Evolutionary conservation across 2,329 filamentous ascomycete genomes (phyloP), one percentile per base, ranked within the genome.

Genomic region (Pseudogymnoascus pannorum): DNA sequence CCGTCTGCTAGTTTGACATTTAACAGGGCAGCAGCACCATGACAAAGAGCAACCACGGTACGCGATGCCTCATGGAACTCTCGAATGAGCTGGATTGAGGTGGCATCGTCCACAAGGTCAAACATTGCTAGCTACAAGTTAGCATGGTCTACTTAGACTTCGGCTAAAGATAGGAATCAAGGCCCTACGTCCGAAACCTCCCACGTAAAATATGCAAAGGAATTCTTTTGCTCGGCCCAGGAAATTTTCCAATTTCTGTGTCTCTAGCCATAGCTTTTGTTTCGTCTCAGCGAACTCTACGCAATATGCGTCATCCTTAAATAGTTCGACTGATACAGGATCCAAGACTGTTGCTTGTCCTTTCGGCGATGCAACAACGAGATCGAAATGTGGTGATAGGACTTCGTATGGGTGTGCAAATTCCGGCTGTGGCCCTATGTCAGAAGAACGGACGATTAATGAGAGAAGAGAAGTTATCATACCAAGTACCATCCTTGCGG

Each of bases 21-120:
- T 57, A 80, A 77, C 14, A 90, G 76, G 11, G 81, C 87, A 3
- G 81, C 82, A 2, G 87, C 84, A 5, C 85, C 87, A 73, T 90
- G 87, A 76, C 87, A 89, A 51, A 90, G 85, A 3, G 87, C 84
- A 0, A 83, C 76, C 12, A 89, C 80, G 60, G 84, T 77, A 77
- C 88, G 88, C 64, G 79, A 81, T 2, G 79, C 77, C 38, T 76
- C 74, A 68, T 79, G 81, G 71, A 90, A 88, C 71, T 88, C 84
- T 63, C 77, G 74, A 68, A 87, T 83, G 35, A 90, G 74, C 64
- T 79, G 75, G 66, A 84, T 81, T 24, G 81, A 85, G n/a, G 77
- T 75, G 18, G 74, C 65, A 69, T 87, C 81, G 61, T 75, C 75
- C 60, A 79, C 80, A 16, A 89, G 81, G 70, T 89, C 87, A 72